Conservation (phyloP, 768 basidiomycete genomes). For the Naganishia vaughanmartiniae region DNA sequence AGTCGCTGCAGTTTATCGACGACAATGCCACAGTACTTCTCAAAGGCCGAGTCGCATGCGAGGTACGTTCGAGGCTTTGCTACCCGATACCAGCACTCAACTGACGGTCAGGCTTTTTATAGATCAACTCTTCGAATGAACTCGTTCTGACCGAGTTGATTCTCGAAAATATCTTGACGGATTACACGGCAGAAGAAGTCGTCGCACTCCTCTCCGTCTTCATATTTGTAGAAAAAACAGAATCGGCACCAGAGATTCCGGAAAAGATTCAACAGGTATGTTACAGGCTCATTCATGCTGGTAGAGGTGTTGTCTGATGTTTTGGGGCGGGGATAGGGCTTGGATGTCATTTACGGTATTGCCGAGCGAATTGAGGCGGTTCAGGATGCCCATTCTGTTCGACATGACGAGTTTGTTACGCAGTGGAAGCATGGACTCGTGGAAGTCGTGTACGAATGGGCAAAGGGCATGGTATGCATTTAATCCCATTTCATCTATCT, state of each 20-base stretch:
- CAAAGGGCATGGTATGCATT: conserved; percentile 84
- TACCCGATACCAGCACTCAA: background rate
- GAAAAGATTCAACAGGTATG: conserved; percentile 61
- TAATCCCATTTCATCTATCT: background rate
- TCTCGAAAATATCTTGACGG: conserved; percentile 86
- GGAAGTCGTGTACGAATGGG: conserved; percentile 99
- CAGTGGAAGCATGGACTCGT: conserved; percentile 84
- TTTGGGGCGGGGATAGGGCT: conserved; percentile 55
- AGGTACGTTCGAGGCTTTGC: conserved; percentile 58
- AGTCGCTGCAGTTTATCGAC: conserved; percentile 88
- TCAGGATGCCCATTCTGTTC: conserved; percentile 77
- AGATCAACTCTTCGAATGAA: conserved; percentile 99
- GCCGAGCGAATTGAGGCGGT: conserved; percentile 72
- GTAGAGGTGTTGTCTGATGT: background rate
- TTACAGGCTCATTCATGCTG: background rate
- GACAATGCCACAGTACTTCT: conserved; percentile 91
- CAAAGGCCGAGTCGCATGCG: conserved; percentile 97
- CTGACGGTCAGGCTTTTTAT: conserved; percentile 19
- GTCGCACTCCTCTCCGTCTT: conserved; percentile 94
- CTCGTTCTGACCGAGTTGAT: conserved; percentile 94
- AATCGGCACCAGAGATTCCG: conserved; percentile 77
- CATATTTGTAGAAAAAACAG: conserved; percentile 97
- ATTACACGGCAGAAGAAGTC: conserved; percentile 90
- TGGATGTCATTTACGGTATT: conserved; percentile 72
- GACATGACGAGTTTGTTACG: conserved; percentile 68